A percentile compares a stretch with the other conserved stretches of the same genome.
phyloP scores from a whole-genome alignment of 179 eudicot genomes.

The Patellifolia procumbens region DNA sequence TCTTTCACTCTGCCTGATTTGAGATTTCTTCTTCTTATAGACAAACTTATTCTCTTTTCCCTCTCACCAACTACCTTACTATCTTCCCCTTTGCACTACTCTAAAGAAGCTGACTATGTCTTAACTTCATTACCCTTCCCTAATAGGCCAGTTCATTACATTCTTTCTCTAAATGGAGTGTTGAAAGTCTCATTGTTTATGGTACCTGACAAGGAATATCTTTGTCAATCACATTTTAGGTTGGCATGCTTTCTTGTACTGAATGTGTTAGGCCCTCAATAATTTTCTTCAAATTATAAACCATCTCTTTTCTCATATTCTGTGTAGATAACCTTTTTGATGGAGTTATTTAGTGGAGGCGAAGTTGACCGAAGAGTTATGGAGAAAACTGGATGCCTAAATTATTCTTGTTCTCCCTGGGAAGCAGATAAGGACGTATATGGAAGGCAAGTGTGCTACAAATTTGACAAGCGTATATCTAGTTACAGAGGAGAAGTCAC shows the following conservation, averaged over 20 bases:
- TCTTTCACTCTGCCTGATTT: too few relatives aligned
- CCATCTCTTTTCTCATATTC: too few relatives aligned
- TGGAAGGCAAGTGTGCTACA: slow-evolving; percentile 79
- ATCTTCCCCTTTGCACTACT: too few relatives aligned
- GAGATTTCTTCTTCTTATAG: too few relatives aligned
- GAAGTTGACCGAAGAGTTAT: slow-evolving; percentile 69
- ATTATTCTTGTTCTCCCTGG: slow-evolving; percentile 83
- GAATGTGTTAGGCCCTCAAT: not conserved
- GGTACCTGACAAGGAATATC: not conserved
- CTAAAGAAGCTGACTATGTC: too few relatives aligned
- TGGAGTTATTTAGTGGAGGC: slow-evolving; percentile 80
- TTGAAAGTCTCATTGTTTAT: not conserved
- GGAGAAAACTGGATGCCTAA: slow-evolving; percentile 84
- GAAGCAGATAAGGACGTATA: slow-evolving; percentile 70
- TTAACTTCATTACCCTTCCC: too few relatives aligned
- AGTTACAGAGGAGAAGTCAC: slow-evolving; percentile 91
- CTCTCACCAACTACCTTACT: too few relatives aligned
- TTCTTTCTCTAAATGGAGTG: not conserved
- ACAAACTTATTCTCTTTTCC: too few relatives aligned
- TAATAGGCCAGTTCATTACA: too few relatives aligned
- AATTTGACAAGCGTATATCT: slow-evolving; percentile 70
- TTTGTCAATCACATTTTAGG: not conserved
- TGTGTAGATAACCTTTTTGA: slow-evolving; percentile 64
- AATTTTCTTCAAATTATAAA: not conserved
- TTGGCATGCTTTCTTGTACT: not conserved